Evolutionary conservation across 2,329 filamentous ascomycete species (phyloP).

Genomic region (Diaporthe sp.): DNA sequence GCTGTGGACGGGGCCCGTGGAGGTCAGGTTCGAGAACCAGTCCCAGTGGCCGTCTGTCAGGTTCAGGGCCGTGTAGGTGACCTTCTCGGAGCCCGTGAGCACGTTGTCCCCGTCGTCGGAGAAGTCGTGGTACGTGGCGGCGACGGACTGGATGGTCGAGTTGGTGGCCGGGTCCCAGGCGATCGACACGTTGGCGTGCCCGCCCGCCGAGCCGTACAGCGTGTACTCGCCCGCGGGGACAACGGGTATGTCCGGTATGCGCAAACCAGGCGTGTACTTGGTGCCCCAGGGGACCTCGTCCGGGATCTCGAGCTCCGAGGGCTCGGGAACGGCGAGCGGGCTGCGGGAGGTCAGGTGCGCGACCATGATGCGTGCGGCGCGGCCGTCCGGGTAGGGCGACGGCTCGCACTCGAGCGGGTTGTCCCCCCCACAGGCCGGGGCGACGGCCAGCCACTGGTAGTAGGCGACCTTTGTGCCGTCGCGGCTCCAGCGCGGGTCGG

Average conservation of each 20-base stretch:
- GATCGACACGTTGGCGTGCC: constrained; percentile 17
- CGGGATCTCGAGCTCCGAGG: constrained; percentile 46
- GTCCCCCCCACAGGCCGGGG: constrained; percentile 57
- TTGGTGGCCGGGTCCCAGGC: constrained; percentile 5
- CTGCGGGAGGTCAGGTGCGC: constrained; percentile 53
- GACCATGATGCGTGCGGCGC: constrained; percentile 57
- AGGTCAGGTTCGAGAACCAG: constrained; percentile 11
- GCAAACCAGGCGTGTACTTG: not conserved
- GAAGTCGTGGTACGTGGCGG: constrained; percentile 22
- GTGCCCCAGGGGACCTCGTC: constrained; percentile 51
- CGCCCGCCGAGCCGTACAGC: constrained; percentile 5
- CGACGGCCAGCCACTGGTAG: constrained; percentile 54
- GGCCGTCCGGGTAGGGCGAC: constrained; percentile 55
- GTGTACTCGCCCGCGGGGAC: constrained; percentile 14
- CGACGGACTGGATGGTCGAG: constrained; percentile 5
- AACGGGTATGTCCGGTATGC: not conserved
- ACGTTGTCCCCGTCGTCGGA: constrained; percentile 7
- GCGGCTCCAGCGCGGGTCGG: constrained; percentile 58
- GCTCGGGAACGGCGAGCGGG: constrained; percentile 42
- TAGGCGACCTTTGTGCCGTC: constrained; percentile 60
- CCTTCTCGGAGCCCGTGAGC: constrained; percentile 13
- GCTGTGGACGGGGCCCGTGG: not conserved
- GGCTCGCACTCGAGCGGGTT: constrained; percentile 58
- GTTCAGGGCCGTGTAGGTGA: constrained; percentile 23
- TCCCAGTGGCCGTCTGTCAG: constrained; percentile 21